Evolutionary conservation across 495 filamentous ascomycete species (phyloP), one percentile per base, ranked within the genome.

Genomic region (Daldinia grandis): DNA sequence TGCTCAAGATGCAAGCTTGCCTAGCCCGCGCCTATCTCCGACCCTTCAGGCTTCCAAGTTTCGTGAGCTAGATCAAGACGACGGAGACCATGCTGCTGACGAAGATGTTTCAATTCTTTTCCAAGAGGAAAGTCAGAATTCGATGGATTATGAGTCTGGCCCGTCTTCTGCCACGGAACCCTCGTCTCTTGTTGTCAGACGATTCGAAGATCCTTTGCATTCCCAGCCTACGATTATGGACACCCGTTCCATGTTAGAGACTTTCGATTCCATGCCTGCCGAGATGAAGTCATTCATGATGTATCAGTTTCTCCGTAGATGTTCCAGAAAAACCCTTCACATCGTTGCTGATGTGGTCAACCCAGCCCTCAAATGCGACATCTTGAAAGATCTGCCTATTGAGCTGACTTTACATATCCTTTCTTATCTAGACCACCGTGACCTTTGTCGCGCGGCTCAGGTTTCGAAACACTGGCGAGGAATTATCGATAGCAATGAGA

Each of bases 291-390:
- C 88, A 0, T 97, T 96, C 75, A 87, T 99, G 74, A 97, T 98
- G 91, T 98, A 95, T 75, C 94, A 98, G 73, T 87, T 99, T 37
- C 84, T 99, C 25, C 89, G 91, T 31, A 88, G 96, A 42, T 97
- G 95, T 78, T 87, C 92, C 5, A 92, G 97, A 69, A 92, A 93
- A 21, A 97, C 94, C 0, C 84, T 99, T 1, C 93, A 94, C 78
- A 90, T 97, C 54, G 91, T 99, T 70, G 93, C 96, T 24, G 90
- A 93, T 68, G 89, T 93, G 35, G 94, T 99, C 63, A 97, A 97
- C 77, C 96, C 96, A 5, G 94, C 95, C n/a, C 80, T 99, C 66
- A 97, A 97, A 79, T 96, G 93, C 75, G 95, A 99, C 76, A 97
- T 97, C 73, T 76, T 99, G 64, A 84, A 86, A 40, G 84, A 92